These are phyloP conservation scores for Phytophthora citricola DNA, from an alignment of 352 stramenopile genomes.

Conservation along the genomic window DNA sequence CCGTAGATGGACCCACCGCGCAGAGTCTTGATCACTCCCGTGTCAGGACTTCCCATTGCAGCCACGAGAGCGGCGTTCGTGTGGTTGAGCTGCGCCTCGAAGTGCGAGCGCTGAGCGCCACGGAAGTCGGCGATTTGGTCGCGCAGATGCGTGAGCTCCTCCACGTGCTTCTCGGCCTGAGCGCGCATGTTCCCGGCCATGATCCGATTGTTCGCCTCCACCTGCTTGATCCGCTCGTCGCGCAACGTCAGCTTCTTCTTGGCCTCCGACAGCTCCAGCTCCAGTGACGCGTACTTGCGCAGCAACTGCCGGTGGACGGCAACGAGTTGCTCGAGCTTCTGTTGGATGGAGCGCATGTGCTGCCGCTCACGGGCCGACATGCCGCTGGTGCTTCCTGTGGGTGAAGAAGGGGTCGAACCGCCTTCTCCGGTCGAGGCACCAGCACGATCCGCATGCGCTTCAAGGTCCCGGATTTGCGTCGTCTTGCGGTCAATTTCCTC, in stretches of 20 bases:
- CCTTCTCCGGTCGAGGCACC: slow-evolving; percentile 37
- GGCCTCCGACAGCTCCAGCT: slow-evolving; percentile 88
- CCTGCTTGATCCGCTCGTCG: slow-evolving; percentile 91
- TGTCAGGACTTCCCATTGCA: slow-evolving; percentile 30
- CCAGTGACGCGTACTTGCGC: slow-evolving; percentile 91
- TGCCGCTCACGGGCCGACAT: slow-evolving; percentile 85
- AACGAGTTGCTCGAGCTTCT: slow-evolving; percentile 92
- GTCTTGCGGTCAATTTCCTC: slow-evolving; percentile 79
- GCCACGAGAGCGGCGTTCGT: slow-evolving; percentile 42
- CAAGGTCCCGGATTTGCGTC: slow-evolving; percentile 65
- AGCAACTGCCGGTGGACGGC: slow-evolving; percentile 90
- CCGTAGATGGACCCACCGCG: slow-evolving; percentile 72
- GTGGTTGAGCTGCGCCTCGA: slow-evolving; percentile 70
- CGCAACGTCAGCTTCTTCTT: slow-evolving; percentile 91
- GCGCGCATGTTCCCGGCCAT: slow-evolving; percentile 90
- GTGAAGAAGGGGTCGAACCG: slow-evolving; percentile 35
- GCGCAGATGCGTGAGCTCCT: slow-evolving; percentile 86
- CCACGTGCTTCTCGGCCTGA: slow-evolving; percentile 89
- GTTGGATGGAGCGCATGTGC: slow-evolving; percentile 90
- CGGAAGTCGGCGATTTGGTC: slow-evolving; percentile 89
- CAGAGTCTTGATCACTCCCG: slow-evolving; percentile 68
- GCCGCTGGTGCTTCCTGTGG: slow-evolving; percentile 45
- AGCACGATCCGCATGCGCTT: slow-evolving; percentile 60
- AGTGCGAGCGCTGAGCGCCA: slow-evolving; percentile 77
- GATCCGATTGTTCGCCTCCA: slow-evolving; percentile 89